Evolutionary conservation across 2,329 filamentous ascomycete species (phyloP), one percentile per base, ranked within the genome.

Genomic region (Fusarium luffae): DNA sequence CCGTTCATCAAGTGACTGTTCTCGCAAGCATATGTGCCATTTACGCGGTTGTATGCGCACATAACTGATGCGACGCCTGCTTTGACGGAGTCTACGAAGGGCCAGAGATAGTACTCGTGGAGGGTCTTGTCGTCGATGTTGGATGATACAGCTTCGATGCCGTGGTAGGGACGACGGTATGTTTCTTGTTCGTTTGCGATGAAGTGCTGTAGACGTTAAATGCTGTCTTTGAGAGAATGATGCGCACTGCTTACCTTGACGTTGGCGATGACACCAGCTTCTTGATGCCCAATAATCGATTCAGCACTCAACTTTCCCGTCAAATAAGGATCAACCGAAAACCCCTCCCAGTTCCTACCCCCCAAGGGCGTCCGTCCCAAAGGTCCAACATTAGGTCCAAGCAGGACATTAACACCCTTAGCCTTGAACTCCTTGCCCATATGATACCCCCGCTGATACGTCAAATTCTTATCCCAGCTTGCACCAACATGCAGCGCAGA

Each of bases 221-320:
- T 4, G 5, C 23, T 23, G 23, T 4, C 5, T 8, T 13, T 4
- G 0, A 7, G 8, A n/a, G n/a, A n/a, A n/a, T n/a, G n/a, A n/a
- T n/a, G n/a, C n/a, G n/a, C n/a, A n/a, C n/a, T n/a, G n/a, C 56
- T 30, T 40, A 83, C 82, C 78, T 87, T 95, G 84, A 84, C 89
- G 81, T 90, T 93, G 59, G 93, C 92, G 77, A 97, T 91, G 40
- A 95, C 89, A 72, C 93, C 93, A 5, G 90, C 89, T 74, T 90
- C 88, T 76, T 96, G 93, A 54, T 93, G 92, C 30, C 92, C 93
- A 67, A 87, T 84, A 71, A 95, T 88, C 2, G 91, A 92, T 74
- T 93, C 86, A n/a, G 87, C 87, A 63, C 91, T 90, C 59, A 92
- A 83, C 62, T 89, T 84, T 21, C 92, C 93, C 2, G 91, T 90